A percentile compares a stretch with the other conserved stretches of the same genome.
Evolutionary conservation across 129 eudicot species (phyloP).

Genomic region (Oenanthe sinensis): DNA sequence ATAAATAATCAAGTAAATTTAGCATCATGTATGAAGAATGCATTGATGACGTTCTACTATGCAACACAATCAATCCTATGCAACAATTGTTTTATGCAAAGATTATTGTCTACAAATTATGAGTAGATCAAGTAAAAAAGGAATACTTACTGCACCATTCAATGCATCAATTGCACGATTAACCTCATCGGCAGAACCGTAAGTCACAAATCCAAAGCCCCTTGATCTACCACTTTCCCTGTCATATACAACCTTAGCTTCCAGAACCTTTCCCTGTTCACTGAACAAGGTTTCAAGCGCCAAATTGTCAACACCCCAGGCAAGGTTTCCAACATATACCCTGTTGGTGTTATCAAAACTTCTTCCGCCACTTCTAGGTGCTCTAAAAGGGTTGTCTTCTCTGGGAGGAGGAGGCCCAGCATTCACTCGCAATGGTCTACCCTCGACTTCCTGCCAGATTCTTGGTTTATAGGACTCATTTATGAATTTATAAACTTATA

Average conservation of each 20-base stretch:
- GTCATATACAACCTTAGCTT: conserved; percentile 84
- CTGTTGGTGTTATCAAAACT: conserved; percentile 52
- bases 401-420: conserved; percentile 82
- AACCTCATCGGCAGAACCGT: conserved; percentile 72
- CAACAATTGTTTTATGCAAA: neutral
- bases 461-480: neutral
- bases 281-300: conserved; percentile 71
- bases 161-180: conserved; percentile 62
- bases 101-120: neutral
- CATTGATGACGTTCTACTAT: neutral
- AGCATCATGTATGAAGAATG: neutral
- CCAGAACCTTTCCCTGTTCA: conserved; percentile 77
- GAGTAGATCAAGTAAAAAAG: neutral
- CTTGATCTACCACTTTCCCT: conserved; percentile 91
- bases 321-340: conserved; percentile 78
- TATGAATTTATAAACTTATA: neutral
- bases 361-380: conserved; percentile 46
- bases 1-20: neutral
- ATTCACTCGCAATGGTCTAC: conserved; percentile 73
- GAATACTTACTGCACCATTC: conserved; percentile 68
- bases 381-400: conserved; percentile 47
- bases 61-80: neutral
- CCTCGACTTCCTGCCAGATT: conserved; percentile 66
- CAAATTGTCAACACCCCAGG: conserved; percentile 79
- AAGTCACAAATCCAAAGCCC: conserved; percentile 95